These are phyloP conservation scores for Alternaria sp. DNA, from an alignment of 2,329 filamentous ascomycete species.

Conservation along the genomic window DNA sequence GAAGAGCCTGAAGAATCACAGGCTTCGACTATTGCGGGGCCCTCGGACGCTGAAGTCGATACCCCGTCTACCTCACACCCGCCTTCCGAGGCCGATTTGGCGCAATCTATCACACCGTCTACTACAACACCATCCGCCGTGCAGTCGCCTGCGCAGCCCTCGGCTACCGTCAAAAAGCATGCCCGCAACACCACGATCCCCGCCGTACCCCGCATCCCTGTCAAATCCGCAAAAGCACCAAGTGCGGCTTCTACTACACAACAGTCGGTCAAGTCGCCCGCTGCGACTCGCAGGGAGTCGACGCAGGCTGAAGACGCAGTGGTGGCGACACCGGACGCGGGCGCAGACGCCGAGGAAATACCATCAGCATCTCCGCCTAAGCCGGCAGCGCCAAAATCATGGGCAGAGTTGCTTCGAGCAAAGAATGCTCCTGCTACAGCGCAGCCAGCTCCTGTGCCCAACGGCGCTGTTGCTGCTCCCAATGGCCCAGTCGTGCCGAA, in stretches of 20 bases:
- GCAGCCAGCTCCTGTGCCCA: conserved; percentile 31
- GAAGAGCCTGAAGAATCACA: conserved; percentile 51
- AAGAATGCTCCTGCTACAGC: conserved; percentile 53
- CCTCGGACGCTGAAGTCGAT: conserved; percentile 59
- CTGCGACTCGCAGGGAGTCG: conserved; percentile 23
- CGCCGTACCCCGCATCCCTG: conserved; percentile 62
- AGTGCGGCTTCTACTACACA: conserved; percentile 48
- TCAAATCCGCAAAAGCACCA: conserved; percentile 52
- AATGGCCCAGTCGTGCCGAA: conserved; percentile 59
- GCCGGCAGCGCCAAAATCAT: conserved; percentile 65
- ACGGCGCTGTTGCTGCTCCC: conserved; percentile 32
- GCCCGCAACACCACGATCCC: conserved; percentile 55
- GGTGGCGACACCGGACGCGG: conserved; percentile 18
- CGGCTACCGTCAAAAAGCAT: conserved; percentile 46
- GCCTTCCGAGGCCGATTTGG: conserved; percentile 64
- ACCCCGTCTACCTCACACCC: conserved; percentile 67
- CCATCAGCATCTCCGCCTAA: conserved; percentile 55
- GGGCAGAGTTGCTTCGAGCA: conserved; percentile 72
- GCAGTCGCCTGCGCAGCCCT: conserved; percentile 45
- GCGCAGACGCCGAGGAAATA: conserved; percentile 41
- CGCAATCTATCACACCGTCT: conserved; percentile 65
- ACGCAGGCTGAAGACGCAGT: conserved; percentile 17
- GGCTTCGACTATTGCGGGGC: conserved; percentile 54
- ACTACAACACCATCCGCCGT: conserved; percentile 59
- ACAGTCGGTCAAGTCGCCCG: conserved; percentile 43